phyloP scores from a whole-genome alignment of 1,139 yeast genomes.

The Geotrichum candidum region DNA sequence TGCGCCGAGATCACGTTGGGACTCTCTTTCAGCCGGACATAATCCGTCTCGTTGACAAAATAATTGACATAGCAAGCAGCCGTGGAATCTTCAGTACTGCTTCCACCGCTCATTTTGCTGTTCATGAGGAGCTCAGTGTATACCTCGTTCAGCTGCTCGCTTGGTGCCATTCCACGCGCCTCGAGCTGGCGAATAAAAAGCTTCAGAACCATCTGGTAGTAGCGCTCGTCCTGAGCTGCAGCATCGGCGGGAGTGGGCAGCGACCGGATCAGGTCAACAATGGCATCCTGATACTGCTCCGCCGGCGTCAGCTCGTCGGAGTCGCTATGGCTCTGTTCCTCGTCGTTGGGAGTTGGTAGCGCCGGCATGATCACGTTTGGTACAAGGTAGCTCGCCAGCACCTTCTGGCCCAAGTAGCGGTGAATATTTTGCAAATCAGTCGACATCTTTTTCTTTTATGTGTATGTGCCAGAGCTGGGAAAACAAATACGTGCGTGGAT shows the following conservation, averaged over 20 bases:
- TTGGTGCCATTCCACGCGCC: neutral
- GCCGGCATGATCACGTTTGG: neutral
- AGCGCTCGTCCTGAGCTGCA: neutral
- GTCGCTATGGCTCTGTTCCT: neutral
- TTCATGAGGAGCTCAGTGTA: conserved; percentile 10
- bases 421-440: neutral
- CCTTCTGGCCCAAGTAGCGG: conserved; percentile 7
- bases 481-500: neutral
- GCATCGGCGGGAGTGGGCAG: neutral
- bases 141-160: conserved; percentile 7
- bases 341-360: neutral
- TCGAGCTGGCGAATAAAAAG: conserved; percentile 11
- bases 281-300: neutral
- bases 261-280: neutral
- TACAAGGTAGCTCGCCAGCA: conserved; percentile 4
- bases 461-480: neutral
- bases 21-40: conserved; percentile 38
- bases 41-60: neutral
- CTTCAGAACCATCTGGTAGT: conserved; percentile 11
- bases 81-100: neutral
- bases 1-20: conserved; percentile 61
- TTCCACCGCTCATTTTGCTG: neutral
- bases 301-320: neutral
- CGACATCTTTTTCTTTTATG: neutral
- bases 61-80: conserved; percentile 1